Evolutionary conservation across 1,139 yeast genomes (phyloP).

Genomic region (Protomyces inouyei): DNA sequence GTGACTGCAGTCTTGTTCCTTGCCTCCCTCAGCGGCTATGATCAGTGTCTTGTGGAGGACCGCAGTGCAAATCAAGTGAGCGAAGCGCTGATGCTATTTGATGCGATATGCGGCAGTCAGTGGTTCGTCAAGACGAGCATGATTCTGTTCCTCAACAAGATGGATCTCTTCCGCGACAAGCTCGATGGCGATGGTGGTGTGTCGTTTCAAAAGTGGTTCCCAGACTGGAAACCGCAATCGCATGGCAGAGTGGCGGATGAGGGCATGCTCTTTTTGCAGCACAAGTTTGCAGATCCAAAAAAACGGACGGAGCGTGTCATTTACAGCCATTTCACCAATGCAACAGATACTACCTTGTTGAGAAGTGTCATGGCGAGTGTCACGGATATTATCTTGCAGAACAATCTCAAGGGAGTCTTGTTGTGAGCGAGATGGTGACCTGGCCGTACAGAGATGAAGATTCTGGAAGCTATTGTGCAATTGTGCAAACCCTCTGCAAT

Average conservation of each 20-base stretch:
- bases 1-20: constrained; percentile 86
- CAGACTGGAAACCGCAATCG: constrained; percentile 46
- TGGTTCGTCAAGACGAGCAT: constrained; percentile 87
- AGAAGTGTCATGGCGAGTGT: constrained; percentile 60
- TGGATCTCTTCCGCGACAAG: constrained; percentile 73
- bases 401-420: constrained; percentile 55
- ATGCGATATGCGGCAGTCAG: constrained; percentile 73
- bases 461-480: no score
- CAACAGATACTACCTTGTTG: constrained; percentile 53
- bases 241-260: constrained; percentile 44
- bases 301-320: constrained; percentile 57
- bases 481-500: no score
- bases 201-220: constrained; percentile 49
- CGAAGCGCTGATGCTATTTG: constrained; percentile 80
- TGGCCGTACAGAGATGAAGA: no score
- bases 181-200: constrained; percentile 58
- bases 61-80: constrained; percentile 83
- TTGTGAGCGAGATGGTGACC: constrained; percentile 54
- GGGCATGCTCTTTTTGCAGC: constrained; percentile 62
- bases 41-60: constrained; percentile 87
- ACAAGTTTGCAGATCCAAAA: constrained; percentile 57
- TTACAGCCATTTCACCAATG: constrained; percentile 90
- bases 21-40: constrained; percentile 88
- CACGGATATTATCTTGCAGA: constrained; percentile 82
- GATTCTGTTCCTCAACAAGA: constrained; percentile 80